Conservation (phyloP, 2,329 filamentous ascomycete genomes). For the Ascochyta rabiei region DNA sequence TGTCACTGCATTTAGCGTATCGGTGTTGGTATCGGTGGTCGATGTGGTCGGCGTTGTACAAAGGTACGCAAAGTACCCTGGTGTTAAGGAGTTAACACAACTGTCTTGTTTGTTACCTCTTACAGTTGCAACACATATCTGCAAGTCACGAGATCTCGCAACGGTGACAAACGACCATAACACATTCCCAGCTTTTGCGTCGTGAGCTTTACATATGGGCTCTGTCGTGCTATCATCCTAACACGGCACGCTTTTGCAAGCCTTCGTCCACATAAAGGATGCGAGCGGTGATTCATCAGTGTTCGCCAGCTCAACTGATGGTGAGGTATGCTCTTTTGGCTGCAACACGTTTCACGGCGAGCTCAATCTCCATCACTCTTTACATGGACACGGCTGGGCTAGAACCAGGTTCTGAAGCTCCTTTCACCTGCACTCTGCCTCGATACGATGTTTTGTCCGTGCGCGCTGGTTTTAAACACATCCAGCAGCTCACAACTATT, state of each 20-base stretch:
- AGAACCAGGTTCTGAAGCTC: neutral
- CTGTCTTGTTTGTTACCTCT: neutral
- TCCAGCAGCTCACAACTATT: neutral
- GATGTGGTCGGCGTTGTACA: constrained; percentile 8
- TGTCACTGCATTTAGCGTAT: constrained; percentile 18
- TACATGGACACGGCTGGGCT: neutral
- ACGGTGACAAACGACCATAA: neutral
- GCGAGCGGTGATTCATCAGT: too few relatives aligned
- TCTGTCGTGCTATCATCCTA: too few relatives aligned
- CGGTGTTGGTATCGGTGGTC: constrained; percentile 11
- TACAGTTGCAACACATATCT: neutral
- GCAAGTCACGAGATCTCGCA: neutral
- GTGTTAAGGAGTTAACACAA: constrained; percentile 6
- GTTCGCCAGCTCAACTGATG: neutral
- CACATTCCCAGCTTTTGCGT: too few relatives aligned
- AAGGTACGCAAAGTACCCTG: neutral
- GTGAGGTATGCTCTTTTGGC: neutral
- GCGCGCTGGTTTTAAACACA: neutral
- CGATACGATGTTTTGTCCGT: neutral
- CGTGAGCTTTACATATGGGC: too few relatives aligned
- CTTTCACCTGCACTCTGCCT: neutral
- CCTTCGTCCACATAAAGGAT: too few relatives aligned
- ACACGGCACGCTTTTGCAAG: too few relatives aligned
- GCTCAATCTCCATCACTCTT: neutral
- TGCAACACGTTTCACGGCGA: neutral